Evolutionary conservation across 495 filamentous ascomycete species (phyloP).

Genomic region (Penicillium manginii): DNA sequence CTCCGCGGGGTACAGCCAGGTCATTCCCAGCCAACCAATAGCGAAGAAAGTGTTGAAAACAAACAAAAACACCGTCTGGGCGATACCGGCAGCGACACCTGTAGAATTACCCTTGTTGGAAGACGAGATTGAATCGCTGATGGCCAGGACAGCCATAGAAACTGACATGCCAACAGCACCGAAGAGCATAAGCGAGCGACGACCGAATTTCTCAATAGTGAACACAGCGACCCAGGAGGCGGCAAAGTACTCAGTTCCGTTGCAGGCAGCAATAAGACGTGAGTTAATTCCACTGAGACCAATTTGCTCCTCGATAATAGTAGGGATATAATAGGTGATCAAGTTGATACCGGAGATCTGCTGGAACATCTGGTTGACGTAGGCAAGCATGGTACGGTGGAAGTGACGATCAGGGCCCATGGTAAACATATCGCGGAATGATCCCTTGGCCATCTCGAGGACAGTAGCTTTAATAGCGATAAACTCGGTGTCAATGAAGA

Average conservation of each 20-base stretch:
- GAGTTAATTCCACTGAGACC: conserved; percentile 59
- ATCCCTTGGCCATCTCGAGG: conserved; percentile 67
- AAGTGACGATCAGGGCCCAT: conserved; percentile 75
- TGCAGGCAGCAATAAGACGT: conserved; percentile 70
- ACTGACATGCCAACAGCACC: conserved; percentile 69
- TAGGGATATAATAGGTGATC: conserved; percentile 73
- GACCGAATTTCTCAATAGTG: conserved; percentile 69
- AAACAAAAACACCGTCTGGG: conserved; percentile 66
- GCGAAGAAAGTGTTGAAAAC: conserved; percentile 80
- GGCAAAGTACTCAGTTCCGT: conserved; percentile 75
- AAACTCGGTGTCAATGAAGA: conserved; percentile 65
- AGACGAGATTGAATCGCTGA: conserved; percentile 38
- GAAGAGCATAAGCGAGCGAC: conserved; percentile 73
- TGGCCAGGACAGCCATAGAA: conserved; percentile 70
- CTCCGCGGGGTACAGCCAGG: conserved; percentile 70
- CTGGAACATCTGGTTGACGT: conserved; percentile 80
- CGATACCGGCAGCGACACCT: conserved; percentile 47
- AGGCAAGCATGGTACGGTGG: conserved; percentile 70
- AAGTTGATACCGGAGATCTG: conserved; percentile 78
- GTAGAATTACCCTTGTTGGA: conserved; percentile 25
- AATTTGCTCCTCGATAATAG: conserved; percentile 62
- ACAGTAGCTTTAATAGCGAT: conserved; percentile 76
- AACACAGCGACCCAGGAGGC: conserved; percentile 74
- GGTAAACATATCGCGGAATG: conserved; percentile 70
- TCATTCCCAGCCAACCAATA: conserved; percentile 78